These are phyloP conservation scores for Lanmaoa rubissima DNA, from an alignment of 768 basidiomycete species.

Conservation along the genomic window DNA sequence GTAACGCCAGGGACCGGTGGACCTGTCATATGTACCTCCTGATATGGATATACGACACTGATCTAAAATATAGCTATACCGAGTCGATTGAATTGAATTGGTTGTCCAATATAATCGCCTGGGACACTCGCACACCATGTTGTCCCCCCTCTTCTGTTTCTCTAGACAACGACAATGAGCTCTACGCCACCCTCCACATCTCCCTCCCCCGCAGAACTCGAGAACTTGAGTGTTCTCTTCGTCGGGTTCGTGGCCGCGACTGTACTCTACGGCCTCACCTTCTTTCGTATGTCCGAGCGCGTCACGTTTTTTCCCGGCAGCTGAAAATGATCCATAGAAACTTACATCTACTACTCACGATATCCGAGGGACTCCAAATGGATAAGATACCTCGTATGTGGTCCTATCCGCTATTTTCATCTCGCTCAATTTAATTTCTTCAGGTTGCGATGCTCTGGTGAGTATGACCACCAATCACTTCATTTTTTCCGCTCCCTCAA, in stretches of 20 bases:
- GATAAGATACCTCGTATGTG: slow-evolving; percentile 23
- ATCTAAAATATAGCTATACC: neutral
- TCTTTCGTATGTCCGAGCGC: slow-evolving; percentile 27
- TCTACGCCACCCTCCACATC: neutral
- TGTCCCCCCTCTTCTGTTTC: neutral
- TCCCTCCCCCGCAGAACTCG: slow-evolving; percentile 20
- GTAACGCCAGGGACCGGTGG: too few species aligned
- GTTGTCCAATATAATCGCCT: slow-evolving; percentile 8
- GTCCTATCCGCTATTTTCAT: neutral
- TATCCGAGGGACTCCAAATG: slow-evolving; percentile 21
- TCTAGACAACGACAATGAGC: slow-evolving; percentile 17
- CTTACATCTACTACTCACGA: slow-evolving; percentile 31
- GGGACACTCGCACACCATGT: neutral
- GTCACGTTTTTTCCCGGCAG: neutral
- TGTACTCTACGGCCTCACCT: slow-evolving; percentile 33
- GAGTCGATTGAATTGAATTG: slow-evolving; percentile 2
- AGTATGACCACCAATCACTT: neutral
- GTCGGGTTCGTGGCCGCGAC: slow-evolving; percentile 27
- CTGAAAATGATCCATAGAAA: slow-evolving; percentile 13
- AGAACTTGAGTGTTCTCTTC: slow-evolving; percentile 28
- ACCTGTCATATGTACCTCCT: neutral
- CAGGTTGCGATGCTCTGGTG: slow-evolving; percentile 26
- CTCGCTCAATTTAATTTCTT: neutral
- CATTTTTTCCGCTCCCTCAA: neutral
- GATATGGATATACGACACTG: slow-evolving; percentile 5